These are phyloP conservation scores for Sextonia rubra DNA, from an alignment of 164 flowering plant species.

Conservation along the genomic window DNA sequence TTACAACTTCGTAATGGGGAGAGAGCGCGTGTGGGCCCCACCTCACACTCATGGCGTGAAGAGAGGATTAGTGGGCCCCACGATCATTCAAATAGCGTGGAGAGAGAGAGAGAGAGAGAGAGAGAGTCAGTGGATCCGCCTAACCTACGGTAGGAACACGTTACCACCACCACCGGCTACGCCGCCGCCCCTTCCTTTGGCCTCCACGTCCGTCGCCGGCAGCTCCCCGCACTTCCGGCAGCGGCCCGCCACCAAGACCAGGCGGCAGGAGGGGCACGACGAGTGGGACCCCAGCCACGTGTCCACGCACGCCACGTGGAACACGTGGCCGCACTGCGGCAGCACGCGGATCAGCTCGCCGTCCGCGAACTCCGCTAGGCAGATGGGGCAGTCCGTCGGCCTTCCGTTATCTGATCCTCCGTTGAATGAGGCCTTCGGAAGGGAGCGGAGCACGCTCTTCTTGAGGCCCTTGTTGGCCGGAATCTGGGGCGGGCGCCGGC, in stretches of 20 bases:
- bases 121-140: not conserved
- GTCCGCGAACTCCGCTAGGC: slow-evolving; percentile 64
- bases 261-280: slow-evolving; percentile 84
- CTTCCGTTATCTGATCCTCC: slow-evolving; percentile 26
- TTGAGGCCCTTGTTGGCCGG: slow-evolving; percentile 72
- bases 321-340: slow-evolving; percentile 83
- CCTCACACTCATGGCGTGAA: too few relatives aligned
- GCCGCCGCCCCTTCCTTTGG: slow-evolving; percentile 33
- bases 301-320: slow-evolving; percentile 79
- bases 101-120: not conserved
- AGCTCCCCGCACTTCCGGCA: slow-evolving; percentile 60
- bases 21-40: too few relatives aligned
- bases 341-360: slow-evolving; percentile 77
- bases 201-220: slow-evolving; percentile 25
- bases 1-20: too few relatives aligned
- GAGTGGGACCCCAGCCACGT: slow-evolving; percentile 80
- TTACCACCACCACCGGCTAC: slow-evolving; percentile 27
- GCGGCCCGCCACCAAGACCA: slow-evolving; percentile 40
- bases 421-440: slow-evolving; percentile 50
- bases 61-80: not conserved
- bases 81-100: not conserved
- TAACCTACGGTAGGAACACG: slow-evolving; percentile 39
- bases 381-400: slow-evolving; percentile 70
- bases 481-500: not conserved
- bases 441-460: slow-evolving; percentile 64